A percentile compares a stretch with the other conserved stretches of the same genome.
phyloP scores from a whole-genome alignment of 1,139 yeast species.

The Yamadazyma kanchanaburiensis region DNA sequence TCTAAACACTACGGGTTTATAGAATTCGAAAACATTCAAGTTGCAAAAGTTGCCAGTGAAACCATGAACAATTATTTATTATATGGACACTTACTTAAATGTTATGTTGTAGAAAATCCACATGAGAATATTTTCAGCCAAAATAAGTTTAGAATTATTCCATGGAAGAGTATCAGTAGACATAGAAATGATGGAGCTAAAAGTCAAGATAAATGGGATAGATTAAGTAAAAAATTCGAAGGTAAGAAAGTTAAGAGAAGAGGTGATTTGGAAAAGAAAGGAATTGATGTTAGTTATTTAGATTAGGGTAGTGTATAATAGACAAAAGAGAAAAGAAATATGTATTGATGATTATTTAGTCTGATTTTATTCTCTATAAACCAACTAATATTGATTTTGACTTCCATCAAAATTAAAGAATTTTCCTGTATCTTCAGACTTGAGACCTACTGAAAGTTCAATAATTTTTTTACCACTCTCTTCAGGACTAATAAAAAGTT shows the following conservation, averaged over 20 bases:
- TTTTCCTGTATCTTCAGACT: not conserved
- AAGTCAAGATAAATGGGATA: conserved; percentile 57
- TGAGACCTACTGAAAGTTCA: not conserved
- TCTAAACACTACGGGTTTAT: conserved; percentile 92
- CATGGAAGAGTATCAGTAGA: conserved; percentile 57
- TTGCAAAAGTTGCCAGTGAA: conserved; percentile 86
- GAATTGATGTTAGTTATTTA: conserved; percentile 45
- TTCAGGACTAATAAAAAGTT: conserved; percentile 1
- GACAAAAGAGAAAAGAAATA: no score
- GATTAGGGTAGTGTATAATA: conserved; percentile 10
- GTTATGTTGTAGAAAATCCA: conserved; percentile 52
- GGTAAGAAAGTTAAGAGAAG: conserved; percentile 41
- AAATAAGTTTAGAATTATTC: conserved; percentile 57
- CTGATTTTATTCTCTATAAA: no score
- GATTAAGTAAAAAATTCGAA: conserved; percentile 43
- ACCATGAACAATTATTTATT: conserved; percentile 93
- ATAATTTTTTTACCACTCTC: conserved; percentile 1
- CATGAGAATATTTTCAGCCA: conserved; percentile 56
- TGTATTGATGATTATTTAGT: no score
- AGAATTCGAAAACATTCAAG: conserved; percentile 66
- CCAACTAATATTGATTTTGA: no score
- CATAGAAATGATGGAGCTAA: conserved; percentile 56
- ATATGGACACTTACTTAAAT: conserved; percentile 77
- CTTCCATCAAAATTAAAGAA: no score
- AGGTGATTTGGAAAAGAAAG: conserved; percentile 47